Evolutionary conservation across 768 basidiomycete species (phyloP).

Genomic region (Myochromella boudieri): DNA sequence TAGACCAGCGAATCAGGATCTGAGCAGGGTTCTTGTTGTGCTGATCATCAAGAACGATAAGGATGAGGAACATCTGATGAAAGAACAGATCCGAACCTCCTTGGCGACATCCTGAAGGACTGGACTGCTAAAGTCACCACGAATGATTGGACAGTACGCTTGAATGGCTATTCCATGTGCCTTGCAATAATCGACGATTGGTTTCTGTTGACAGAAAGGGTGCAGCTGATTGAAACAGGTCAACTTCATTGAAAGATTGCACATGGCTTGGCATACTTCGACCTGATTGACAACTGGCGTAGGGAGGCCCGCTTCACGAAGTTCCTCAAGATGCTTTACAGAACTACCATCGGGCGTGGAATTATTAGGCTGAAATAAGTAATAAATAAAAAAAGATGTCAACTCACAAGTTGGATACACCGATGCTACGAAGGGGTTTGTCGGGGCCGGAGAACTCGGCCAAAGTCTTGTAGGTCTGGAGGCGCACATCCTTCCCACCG

Average conservation of each 20-base stretch:
- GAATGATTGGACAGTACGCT: constrained; percentile 76
- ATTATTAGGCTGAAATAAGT: background rate
- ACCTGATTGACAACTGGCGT: constrained; percentile 78
- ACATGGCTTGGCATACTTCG: constrained; percentile 47
- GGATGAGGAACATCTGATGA: background rate
- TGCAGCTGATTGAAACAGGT: constrained; percentile 52
- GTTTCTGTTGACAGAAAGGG: constrained; percentile 77
- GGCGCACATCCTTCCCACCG: constrained; percentile 58
- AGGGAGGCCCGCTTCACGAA: constrained; percentile 57
- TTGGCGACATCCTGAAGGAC: constrained; percentile 51
- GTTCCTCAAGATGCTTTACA: constrained; percentile 72
- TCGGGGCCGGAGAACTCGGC: constrained; percentile 55
- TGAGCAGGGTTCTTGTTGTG: constrained; percentile 65
- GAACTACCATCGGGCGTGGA: constrained; percentile 36
- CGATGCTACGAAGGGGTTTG: constrained; percentile 60
- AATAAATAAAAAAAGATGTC: background rate
- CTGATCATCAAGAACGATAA: constrained; percentile 29
- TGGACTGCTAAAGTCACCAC: constrained; percentile 54
- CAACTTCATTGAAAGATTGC: background rate
- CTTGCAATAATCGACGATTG: constrained; percentile 74
- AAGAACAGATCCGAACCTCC: constrained; percentile 48
- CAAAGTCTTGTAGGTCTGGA: constrained; percentile 69
- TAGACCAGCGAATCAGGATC: constrained; percentile 83
- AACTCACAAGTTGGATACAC: constrained; percentile 83
- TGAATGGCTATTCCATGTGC: constrained; percentile 58